Conservation (phyloP, 495 filamentous ascomycete genomes). For the Astrocystis sublimbata region DNA sequence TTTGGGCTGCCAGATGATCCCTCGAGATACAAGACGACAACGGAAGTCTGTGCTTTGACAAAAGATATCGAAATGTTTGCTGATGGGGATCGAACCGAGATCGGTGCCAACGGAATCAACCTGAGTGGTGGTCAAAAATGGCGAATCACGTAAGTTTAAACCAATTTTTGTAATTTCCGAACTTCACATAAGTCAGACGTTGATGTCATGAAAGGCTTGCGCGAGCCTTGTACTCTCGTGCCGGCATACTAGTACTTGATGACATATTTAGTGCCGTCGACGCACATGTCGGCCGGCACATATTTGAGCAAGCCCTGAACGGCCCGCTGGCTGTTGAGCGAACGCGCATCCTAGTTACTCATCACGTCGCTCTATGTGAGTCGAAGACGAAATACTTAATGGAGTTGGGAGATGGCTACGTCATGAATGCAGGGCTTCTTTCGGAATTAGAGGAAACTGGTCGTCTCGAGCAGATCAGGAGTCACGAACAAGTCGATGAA, state of each 20-base stretch:
- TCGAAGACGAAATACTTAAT: constrained; percentile 70
- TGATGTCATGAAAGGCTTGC: constrained; percentile 50
- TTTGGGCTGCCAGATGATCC: constrained; percentile 70
- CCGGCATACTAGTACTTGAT: constrained; percentile 76
- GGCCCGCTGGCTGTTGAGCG: constrained; percentile 67
- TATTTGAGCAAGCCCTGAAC: constrained; percentile 72
- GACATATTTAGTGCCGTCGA: constrained; percentile 81
- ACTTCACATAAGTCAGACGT: background rate
- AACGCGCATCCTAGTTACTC: constrained; percentile 79
- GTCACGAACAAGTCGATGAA: constrained; percentile 54
- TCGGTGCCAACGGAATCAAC: constrained; percentile 81
- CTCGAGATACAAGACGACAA: constrained; percentile 62
- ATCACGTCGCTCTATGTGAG: constrained; percentile 73
- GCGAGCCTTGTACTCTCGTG: constrained; percentile 75
- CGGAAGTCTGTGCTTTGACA: constrained; percentile 68
- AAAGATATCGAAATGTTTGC: constrained; percentile 74
- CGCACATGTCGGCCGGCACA: constrained; percentile 74
- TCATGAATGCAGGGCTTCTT: constrained; percentile 60
- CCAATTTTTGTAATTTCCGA: background rate
- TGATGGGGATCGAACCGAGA: constrained; percentile 76
- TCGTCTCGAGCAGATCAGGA: constrained; percentile 59
- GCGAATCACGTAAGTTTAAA: constrained; percentile 60
- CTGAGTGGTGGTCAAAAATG: constrained; percentile 82
- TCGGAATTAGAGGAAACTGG: constrained; percentile 59
- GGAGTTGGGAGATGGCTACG: constrained; percentile 65